A percentile compares a stretch with the other conserved stretches of the same genome.
Evolutionary conservation across 2,329 filamentous ascomycete species (phyloP).

Genomic region (Trichoderma cornu-damae): DNA sequence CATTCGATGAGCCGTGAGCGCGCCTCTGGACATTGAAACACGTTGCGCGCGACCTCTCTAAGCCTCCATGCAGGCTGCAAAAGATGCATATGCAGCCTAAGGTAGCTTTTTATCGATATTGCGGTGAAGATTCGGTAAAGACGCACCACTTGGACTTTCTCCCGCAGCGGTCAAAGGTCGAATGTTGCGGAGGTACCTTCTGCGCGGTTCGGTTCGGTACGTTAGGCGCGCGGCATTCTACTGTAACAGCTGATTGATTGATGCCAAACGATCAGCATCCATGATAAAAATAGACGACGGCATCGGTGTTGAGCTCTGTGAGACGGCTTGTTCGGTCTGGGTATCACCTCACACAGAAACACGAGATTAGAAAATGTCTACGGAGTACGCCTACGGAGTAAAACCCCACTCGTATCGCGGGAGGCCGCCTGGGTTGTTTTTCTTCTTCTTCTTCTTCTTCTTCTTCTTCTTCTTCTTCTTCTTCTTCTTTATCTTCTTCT

Average conservation of each 20-base stretch:
- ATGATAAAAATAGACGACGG: not conserved
- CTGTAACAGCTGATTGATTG: not conserved
- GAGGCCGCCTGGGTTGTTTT: not conserved
- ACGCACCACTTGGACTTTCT: not conserved
- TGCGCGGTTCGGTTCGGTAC: not conserved
- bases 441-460: no score
- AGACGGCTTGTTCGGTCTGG: no score
- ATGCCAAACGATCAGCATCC: not conserved
- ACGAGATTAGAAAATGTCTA: not conserved
- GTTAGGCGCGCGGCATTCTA: slow-evolving; percentile 16
- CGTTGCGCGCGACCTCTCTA: not conserved
- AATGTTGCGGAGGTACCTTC: not conserved
- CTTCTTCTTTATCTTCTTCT: no score
- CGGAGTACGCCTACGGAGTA: no score
- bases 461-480: no score
- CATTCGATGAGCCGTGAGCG: slow-evolving; percentile 3
- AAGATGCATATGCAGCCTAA: not conserved
- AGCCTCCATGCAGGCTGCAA: not conserved
- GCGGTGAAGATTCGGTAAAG: slow-evolving; percentile 2
- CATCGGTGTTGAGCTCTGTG: not conserved
- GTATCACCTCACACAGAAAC: not conserved
- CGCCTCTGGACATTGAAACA: not conserved
- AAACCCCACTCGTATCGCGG: no score
- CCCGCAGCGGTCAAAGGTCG: not conserved
- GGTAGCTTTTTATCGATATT: not conserved